Conservation (phyloP, 257 asterid species). For the Lycium barbarum region DNA sequence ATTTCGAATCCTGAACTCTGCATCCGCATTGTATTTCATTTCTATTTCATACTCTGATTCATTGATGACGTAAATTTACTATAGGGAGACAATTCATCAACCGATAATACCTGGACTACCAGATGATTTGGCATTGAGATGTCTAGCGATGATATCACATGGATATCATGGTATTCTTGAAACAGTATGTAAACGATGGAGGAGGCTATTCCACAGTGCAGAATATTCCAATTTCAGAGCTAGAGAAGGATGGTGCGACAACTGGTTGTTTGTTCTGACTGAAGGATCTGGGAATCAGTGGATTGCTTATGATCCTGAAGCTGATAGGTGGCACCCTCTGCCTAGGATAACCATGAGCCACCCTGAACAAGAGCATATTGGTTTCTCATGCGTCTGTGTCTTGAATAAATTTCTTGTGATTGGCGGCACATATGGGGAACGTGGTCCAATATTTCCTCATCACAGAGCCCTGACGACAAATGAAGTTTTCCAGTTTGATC, state of each 20-base stretch:
- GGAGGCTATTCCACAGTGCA: conserved; percentile 9
- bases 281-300: conserved; percentile 28
- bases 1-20: background rate
- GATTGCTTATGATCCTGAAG: conserved; percentile 28
- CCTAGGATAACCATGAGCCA: conserved; percentile 25
- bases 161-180: conserved; percentile 26
- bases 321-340: conserved; percentile 28
- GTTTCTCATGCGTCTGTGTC: conserved; percentile 29
- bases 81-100: background rate
- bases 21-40: conserved; percentile 1
- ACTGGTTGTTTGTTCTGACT: conserved; percentile 28
- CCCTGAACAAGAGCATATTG: conserved; percentile 24
- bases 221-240: conserved; percentile 25
- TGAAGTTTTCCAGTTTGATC: conserved; percentile 27
- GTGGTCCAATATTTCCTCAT: background rate
- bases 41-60: conserved; percentile 2
- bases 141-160: conserved; percentile 27
- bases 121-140: conserved; percentile 30
- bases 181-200: conserved; percentile 23
- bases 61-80: background rate
- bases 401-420: conserved; percentile 24
- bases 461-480: background rate
- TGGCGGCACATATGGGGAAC: conserved; percentile 19
- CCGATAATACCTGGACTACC: conserved; percentile 24
- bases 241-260: conserved; percentile 24